Conservation (phyloP, 495 filamentous ascomycete species). For the Podospora pseudoanserina region DNA sequence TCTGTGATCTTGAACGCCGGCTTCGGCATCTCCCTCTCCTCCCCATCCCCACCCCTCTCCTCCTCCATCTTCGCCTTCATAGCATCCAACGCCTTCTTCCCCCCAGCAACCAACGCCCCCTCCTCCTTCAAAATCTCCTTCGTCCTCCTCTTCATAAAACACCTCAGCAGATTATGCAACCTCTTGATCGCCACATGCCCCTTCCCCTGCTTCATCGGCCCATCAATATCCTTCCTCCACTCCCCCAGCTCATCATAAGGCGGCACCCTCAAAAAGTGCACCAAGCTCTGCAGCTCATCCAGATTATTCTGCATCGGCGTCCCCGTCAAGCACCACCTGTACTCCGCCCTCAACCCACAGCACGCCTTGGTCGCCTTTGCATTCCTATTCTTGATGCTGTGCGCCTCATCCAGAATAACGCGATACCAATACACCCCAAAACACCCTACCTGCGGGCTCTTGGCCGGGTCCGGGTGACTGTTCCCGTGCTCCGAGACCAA, state of each 20-base stretch:
- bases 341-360: conserved; percentile 74
- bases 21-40: conserved; percentile 35
- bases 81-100: conserved; percentile 48
- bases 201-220: conserved; percentile 77
- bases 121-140: conserved; percentile 90
- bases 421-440: conserved; percentile 94
- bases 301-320: conserved; percentile 98
- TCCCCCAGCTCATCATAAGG: conserved; percentile 77
- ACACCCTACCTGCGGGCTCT: conserved; percentile 69
- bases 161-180: conserved; percentile 75
- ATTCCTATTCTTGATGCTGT: conserved; percentile 97
- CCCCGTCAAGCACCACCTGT: conserved; percentile 92
- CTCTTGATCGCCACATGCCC: conserved; percentile 87
- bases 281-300: conserved; percentile 91
- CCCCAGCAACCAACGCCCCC: conserved; percentile 68
- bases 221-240: conserved; percentile 86
- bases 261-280: conserved; percentile 87
- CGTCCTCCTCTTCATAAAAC: conserved; percentile 94
- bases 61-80: conserved; percentile 45
- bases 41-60: conserved; percentile 37
- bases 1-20: conserved; percentile 80
- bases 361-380: conserved; percentile 89
- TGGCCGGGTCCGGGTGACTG: conserved; percentile 45
- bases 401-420: conserved; percentile 92
- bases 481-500: conserved; percentile 81